These are phyloP conservation scores for Saussurea involucrata DNA, from an alignment of 129 eudicot species.

Conservation along the genomic window DNA sequence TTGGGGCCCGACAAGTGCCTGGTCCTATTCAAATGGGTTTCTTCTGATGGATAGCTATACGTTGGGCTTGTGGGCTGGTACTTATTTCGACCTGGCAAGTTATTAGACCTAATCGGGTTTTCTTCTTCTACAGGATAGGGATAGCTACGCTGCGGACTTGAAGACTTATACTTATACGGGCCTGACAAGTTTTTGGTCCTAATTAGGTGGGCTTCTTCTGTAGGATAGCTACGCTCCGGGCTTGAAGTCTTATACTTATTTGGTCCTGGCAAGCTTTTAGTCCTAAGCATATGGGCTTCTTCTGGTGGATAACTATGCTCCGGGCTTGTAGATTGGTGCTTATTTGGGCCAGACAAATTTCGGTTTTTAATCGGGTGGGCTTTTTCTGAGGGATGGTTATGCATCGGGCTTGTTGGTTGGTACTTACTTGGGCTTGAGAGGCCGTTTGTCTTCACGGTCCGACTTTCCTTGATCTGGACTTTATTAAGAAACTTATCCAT, in stretches of 20 bases:
- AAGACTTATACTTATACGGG: background rate
- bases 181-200: background rate
- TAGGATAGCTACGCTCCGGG: background rate
- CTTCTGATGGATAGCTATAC: background rate
- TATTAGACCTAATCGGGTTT: background rate
- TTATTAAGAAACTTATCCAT: slow-evolving; percentile 8
- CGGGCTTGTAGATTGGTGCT: background rate
- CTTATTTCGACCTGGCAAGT: background rate
- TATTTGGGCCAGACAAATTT: background rate
- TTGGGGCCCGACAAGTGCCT: background rate
- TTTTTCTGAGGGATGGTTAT: background rate
- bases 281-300: background rate
- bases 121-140: background rate
- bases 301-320: background rate
- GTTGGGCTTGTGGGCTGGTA: background rate
- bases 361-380: background rate
- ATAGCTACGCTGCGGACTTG: background rate
- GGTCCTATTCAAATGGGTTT: background rate
- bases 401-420: background rate
- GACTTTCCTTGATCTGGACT: slow-evolving; percentile 13
- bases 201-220: background rate
- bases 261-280: background rate
- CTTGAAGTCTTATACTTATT: background rate
- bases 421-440: background rate
- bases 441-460: background rate